A percentile compares a stretch with the other conserved stretches of the same genome.
phyloP scores from a whole-genome alignment of 495 filamentous ascomycete genomes.

The Talaromyces borbonicus region DNA sequence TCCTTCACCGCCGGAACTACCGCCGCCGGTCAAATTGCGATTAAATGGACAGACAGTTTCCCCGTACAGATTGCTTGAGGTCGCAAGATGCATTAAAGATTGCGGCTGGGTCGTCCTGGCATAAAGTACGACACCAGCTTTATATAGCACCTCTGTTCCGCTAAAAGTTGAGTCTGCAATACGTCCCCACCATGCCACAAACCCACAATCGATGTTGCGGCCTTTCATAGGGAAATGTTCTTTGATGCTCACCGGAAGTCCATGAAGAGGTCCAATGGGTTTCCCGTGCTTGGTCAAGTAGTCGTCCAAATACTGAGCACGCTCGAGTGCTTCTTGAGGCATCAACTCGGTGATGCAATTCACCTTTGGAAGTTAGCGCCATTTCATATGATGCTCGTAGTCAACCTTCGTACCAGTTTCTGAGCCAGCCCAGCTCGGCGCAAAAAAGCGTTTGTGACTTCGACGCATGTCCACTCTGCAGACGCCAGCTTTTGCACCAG shows the following conservation, averaged over 20 bases:
- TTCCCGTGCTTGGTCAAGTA: slow-evolving; percentile 13
- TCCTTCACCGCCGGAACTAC: slow-evolving; percentile 34
- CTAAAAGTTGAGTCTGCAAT: slow-evolving; percentile 26
- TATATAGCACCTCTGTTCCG: slow-evolving; percentile 22
- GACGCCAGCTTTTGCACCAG: slow-evolving; percentile 24
- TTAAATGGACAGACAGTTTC: slow-evolving; percentile 44
- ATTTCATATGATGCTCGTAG: neutral
- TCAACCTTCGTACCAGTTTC: slow-evolving; percentile 19
- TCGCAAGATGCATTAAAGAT: slow-evolving; percentile 29
- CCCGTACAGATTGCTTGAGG: slow-evolving; percentile 42
- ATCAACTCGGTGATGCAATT: slow-evolving; percentile 51
- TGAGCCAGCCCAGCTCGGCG: slow-evolving; percentile 35
- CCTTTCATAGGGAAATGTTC: slow-evolving; percentile 14
- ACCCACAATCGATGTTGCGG: slow-evolving; percentile 32
- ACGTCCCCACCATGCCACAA: slow-evolving; percentile 33
- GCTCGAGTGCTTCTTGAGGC: slow-evolving; percentile 41
- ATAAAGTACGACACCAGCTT: slow-evolving; percentile 39
- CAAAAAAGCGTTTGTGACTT: slow-evolving; percentile 37
- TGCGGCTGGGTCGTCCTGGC: slow-evolving; percentile 38
- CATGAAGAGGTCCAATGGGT: slow-evolving; percentile 17
- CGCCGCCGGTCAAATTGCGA: slow-evolving; percentile 36
- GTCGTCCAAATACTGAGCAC: slow-evolving; percentile 27
- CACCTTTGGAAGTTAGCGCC: neutral
- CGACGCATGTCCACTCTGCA: slow-evolving; percentile 21
- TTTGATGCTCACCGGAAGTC: slow-evolving; percentile 20